Evolutionary conservation across 2,329 filamentous ascomycete species (phyloP).

Genomic region (Geosmithia morbida): DNA sequence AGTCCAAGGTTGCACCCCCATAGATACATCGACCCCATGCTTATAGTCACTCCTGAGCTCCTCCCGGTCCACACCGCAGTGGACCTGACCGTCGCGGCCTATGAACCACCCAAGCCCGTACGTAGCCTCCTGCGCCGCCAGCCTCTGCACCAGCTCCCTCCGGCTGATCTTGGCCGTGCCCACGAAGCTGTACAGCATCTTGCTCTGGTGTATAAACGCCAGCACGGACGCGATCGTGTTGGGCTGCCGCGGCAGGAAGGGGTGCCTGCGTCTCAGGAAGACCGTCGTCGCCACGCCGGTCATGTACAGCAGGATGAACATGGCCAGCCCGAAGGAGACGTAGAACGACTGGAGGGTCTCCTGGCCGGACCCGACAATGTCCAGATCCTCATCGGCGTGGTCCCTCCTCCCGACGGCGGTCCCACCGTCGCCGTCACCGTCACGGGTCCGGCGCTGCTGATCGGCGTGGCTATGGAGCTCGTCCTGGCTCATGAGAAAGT

Average conservation of each 20-base stretch:
- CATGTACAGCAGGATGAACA: slow-evolving; percentile 53
- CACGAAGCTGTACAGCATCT: slow-evolving; percentile 66
- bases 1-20: slow-evolving; percentile 38
- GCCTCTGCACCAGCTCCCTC: slow-evolving; percentile 43
- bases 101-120: slow-evolving; percentile 69
- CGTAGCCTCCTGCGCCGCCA: slow-evolving; percentile 39
- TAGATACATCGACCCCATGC: slow-evolving; percentile 39
- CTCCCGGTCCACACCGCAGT: slow-evolving; percentile 69
- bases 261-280: slow-evolving; percentile 46
- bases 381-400: slow-evolving; percentile 4
- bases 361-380: slow-evolving; percentile 32
- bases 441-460: not conserved
- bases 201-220: slow-evolving; percentile 66
- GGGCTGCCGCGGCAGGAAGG: slow-evolving; percentile 65
- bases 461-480: slow-evolving; percentile 2
- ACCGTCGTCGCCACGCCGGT: slow-evolving; percentile 42
- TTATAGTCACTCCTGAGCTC: slow-evolving; percentile 51
- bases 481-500: slow-evolving; percentile 28
- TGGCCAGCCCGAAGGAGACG: slow-evolving; percentile 45
- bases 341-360: slow-evolving; percentile 52
- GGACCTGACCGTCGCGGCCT: slow-evolving; percentile 56
- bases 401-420: not conserved
- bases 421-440: not conserved
- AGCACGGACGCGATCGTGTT: slow-evolving; percentile 65
- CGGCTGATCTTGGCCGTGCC: slow-evolving; percentile 50